Percentiles rank a stretch among this genome's conserved stretches.
phyloP scores from a whole-genome alignment of 2,329 filamentous ascomycete genomes.

The Venturia oleaginea region DNA sequence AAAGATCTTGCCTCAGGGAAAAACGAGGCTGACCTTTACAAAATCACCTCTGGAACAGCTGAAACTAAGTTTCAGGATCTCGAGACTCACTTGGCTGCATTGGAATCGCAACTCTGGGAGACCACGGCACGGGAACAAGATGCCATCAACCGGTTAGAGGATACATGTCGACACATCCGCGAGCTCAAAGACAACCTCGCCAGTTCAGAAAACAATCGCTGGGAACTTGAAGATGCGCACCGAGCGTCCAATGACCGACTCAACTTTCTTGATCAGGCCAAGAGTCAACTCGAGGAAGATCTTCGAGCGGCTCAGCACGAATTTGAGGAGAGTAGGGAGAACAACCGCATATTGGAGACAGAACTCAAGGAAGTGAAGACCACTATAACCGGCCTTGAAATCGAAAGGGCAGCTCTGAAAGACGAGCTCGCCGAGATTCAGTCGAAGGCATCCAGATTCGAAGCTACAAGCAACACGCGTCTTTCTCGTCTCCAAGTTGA shows the following conservation, averaged over 20 bases:
- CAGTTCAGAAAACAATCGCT: neutral
- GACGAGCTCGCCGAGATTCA: neutral
- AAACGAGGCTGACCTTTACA: neutral
- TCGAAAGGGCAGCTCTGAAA: neutral
- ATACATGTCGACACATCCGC: neutral
- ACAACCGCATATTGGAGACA: neutral
- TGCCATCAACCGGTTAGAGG: neutral
- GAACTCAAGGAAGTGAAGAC: neutral
- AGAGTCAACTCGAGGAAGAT: slow-evolving; percentile 2
- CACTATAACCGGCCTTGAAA: neutral
- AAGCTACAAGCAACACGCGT: neutral
- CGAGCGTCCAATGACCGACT: neutral
- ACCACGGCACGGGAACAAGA: neutral
- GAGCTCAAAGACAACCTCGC: neutral
- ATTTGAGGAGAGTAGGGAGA: neutral
- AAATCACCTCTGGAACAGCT: neutral
- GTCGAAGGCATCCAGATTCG: neutral
- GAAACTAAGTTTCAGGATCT: neutral
- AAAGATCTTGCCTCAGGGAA: neutral
- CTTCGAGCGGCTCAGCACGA: neutral
- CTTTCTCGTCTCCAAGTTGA: neutral
- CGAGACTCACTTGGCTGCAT: neutral
- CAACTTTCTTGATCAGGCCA: neutral
- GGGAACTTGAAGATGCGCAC: neutral
- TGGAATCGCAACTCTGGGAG: neutral